phyloP scores from a whole-genome alignment of 139 green algal species.

The Pleodorina starrii region DNA sequence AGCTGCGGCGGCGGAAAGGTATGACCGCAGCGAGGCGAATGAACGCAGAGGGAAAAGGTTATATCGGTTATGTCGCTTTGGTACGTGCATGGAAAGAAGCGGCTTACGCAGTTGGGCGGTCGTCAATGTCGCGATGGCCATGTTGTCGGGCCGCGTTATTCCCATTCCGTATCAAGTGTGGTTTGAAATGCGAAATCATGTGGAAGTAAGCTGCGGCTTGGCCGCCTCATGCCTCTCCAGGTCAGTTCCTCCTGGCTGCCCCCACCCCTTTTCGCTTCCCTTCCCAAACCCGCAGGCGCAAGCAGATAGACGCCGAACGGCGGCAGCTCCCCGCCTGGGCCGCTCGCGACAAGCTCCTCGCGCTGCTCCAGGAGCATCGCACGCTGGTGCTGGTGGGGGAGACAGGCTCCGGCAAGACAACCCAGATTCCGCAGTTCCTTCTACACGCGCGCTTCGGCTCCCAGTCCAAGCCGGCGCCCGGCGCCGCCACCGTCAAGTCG shows the following conservation, averaged over 20 bases:
- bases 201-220: not conserved
- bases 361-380: conserved; percentile 63
- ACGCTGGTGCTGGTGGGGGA: conserved; percentile 87
- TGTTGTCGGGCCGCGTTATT: not conserved
- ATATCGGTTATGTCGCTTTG: not conserved
- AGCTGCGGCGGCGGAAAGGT: conserved; percentile 10
- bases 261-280: not conserved
- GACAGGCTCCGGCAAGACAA: conserved; percentile 94
- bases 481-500: too few species aligned
- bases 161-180: not conserved
- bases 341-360: conserved; percentile 70
- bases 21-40: not conserved
- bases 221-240: too few species aligned
- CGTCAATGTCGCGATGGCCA: not conserved
- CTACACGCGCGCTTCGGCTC: conserved; percentile 66
- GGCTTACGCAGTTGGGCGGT: not conserved
- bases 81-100: not conserved
- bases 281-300: conserved; percentile 34
- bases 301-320: conserved; percentile 62
- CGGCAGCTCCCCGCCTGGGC: conserved; percentile 77
- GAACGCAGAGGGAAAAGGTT: not conserved
- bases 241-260: too few species aligned
- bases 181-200: not conserved
- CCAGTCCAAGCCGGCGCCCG: not conserved
- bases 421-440: conserved; percentile 83